A percentile compares a stretch with the other conserved stretches of the same genome.
Conservation (phyloP, 495 filamentous ascomycete species). For the Hypoxylon perforatum region DNA sequence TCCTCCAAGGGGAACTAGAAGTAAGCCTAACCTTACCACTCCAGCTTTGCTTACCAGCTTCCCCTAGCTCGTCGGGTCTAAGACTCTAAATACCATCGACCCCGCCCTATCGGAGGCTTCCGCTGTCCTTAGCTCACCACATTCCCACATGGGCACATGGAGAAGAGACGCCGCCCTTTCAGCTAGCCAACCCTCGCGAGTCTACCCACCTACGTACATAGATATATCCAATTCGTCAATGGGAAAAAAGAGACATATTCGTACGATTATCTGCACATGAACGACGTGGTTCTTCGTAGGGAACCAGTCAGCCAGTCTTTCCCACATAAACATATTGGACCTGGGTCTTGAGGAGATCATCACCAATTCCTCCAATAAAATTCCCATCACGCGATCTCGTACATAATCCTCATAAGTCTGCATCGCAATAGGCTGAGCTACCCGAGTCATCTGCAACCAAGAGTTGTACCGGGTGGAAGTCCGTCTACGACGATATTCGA, state of each 20-base stretch:
- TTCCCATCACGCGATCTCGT: constrained; percentile 40
- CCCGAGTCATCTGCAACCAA: constrained; percentile 42
- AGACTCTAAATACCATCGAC: constrained; percentile 23
- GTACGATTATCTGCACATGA: constrained; percentile 14
- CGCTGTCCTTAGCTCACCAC: constrained; percentile 20
- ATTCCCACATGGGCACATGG: neutral
- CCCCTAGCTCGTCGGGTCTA: constrained; percentile 6
- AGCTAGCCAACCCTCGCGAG: constrained; percentile 7
- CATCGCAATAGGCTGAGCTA: constrained; percentile 40
- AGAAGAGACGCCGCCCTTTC: constrained; percentile 21
- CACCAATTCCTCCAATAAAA: constrained; percentile 33
- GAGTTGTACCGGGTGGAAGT: constrained; percentile 23
- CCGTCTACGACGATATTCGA: neutral
- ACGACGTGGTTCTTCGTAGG: constrained; percentile 14
- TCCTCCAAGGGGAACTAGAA: constrained; percentile 10
- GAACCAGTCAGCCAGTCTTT: constrained; percentile 7
- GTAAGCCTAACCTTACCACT: neutral
- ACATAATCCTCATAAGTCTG: constrained; percentile 31
- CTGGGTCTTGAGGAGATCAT: constrained; percentile 22
- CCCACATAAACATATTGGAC: constrained; percentile 14
- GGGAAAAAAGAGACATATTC: neutral
- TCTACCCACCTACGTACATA: neutral
- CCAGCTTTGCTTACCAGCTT: neutral
- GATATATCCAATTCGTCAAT: constrained; percentile 17
- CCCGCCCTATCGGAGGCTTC: constrained; percentile 42